These are phyloP conservation scores for Podospora pseudocomata DNA, from an alignment of 495 filamentous ascomycete genomes.

Conservation along the genomic window DNA sequence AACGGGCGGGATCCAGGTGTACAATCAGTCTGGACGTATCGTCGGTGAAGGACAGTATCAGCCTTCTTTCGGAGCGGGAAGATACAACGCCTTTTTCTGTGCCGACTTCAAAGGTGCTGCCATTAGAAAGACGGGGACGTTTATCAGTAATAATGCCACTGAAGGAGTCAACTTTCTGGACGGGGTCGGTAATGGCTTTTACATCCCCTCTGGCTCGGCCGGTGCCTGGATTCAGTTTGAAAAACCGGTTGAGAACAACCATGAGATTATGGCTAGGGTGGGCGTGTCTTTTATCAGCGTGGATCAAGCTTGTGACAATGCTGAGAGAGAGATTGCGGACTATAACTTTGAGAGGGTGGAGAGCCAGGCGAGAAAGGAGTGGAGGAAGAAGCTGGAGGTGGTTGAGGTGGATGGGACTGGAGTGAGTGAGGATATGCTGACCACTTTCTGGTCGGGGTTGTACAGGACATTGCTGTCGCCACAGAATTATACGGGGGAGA, in stretches of 20 bases:
- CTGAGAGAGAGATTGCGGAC: conserved; percentile 58
- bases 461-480: conserved; percentile 64
- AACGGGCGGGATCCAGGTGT: conserved; percentile 54
- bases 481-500: conserved; percentile 74
- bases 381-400: conserved; percentile 58
- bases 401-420: conserved; percentile 53
- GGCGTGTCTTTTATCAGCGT: conserved; percentile 64
- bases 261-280: conserved; percentile 54
- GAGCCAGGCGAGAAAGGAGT: conserved; percentile 49
- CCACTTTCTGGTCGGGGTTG: conserved; percentile 63
- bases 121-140: conserved; percentile 56
- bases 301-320: conserved; percentile 60
- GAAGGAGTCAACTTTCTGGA: conserved; percentile 49
- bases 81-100: conserved; percentile 59
- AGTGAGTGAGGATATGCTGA: conserved; percentile 53
- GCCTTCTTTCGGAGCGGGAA: conserved; percentile 66
- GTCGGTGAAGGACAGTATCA: conserved; percentile 59
- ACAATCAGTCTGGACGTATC: conserved; percentile 52
- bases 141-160: conserved; percentile 41
- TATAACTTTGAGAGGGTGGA: conserved; percentile 58
- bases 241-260: conserved; percentile 27
- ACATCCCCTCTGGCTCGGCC: conserved; percentile 52
- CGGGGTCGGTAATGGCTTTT: conserved; percentile 35
- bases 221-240: conserved; percentile 63
- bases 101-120: conserved; percentile 63